Evolutionary conservation across 1,284 basidiomycete species (phyloP).

Genomic region (Cryptococcus jaspeensis): DNA sequence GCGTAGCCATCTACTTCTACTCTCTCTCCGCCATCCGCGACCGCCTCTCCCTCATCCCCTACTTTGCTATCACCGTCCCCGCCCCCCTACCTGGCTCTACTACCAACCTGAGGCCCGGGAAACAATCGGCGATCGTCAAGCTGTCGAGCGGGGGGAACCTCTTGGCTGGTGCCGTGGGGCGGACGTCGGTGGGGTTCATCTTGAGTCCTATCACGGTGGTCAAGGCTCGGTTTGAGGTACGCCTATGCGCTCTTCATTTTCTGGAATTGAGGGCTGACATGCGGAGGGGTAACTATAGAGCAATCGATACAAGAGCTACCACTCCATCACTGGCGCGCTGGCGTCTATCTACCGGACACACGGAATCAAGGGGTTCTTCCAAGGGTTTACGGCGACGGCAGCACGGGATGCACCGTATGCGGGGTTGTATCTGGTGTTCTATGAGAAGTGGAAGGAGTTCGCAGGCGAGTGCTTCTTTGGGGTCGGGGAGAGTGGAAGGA

Average conservation of each 20-base stretch:
- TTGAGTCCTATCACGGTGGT: constrained; percentile 92
- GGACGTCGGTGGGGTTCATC: constrained; percentile 81
- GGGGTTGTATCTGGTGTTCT: constrained; percentile 86
- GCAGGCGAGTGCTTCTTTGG: constrained; percentile 55
- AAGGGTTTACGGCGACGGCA: constrained; percentile 86
- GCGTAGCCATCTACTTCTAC: constrained; percentile 90
- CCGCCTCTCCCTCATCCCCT: constrained; percentile 52
- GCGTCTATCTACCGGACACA: constrained; percentile 61
- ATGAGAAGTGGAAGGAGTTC: constrained; percentile 78
- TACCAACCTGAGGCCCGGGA: constrained; percentile 2
- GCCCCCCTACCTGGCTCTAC: constrained; percentile 11
- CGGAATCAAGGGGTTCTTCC: constrained; percentile 79
- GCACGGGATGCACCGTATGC: constrained; percentile 94
- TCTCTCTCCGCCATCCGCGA: constrained; percentile 75
- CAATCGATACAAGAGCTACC: constrained; percentile 69
- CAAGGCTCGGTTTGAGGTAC: constrained; percentile 90
- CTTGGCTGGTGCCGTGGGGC: constrained; percentile 79
- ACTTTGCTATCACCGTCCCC: constrained; percentile 24
- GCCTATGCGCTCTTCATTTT: constrained; percentile 30
- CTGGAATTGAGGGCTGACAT: neutral
- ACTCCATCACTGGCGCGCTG: constrained; percentile 64
- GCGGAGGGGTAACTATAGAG: constrained; percentile 57
- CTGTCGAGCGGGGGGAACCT: constrained; percentile 81
- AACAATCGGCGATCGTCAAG: constrained; percentile 61
- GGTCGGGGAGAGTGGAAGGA: neutral